Conservation (phyloP, 2,329 filamentous ascomycete species). For the Xylaria digitata region DNA sequence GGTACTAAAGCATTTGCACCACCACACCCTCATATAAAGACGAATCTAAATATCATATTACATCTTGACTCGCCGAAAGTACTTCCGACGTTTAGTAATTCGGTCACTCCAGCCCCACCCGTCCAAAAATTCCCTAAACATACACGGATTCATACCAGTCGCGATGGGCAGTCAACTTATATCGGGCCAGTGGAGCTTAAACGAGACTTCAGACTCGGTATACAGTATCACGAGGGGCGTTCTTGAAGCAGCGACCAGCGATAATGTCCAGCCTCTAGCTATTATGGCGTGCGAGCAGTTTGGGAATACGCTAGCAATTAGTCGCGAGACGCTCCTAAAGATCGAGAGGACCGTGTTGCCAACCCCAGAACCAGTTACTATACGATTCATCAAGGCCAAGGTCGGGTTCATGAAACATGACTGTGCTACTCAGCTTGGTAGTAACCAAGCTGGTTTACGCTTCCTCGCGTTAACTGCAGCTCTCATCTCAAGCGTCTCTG, state of each 20-base stretch:
- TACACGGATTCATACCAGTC: neutral
- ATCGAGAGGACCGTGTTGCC: conserved; percentile 26
- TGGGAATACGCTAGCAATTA: conserved; percentile 30
- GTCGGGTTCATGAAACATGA: conserved; percentile 26
- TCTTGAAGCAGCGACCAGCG: conserved; percentile 26
- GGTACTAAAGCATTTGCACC: too few species aligned
- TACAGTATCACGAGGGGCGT: conserved; percentile 21
- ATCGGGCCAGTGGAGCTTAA: conserved; percentile 24
- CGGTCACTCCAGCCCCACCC: neutral
- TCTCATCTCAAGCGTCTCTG: conserved; percentile 2
- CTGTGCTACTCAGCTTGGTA: conserved; percentile 27
- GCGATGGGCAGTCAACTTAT: conserved; percentile 16
- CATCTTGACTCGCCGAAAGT: too few species aligned
- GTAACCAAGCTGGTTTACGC: conserved; percentile 27
- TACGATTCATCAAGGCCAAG: conserved; percentile 25
- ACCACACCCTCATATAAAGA: too few species aligned
- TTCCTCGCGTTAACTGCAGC: conserved; percentile 21
- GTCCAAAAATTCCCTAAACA: neutral
- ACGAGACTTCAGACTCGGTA: conserved; percentile 15
- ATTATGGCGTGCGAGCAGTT: conserved; percentile 31
- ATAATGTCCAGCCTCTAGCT: conserved; percentile 31
- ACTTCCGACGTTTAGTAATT: neutral
- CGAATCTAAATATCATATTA: too few species aligned
- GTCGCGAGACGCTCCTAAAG: conserved; percentile 21
- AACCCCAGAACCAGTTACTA: conserved; percentile 16